Percentiles rank a stretch among this genome's conserved stretches.
These are phyloP conservation scores for Cryptococcus floricola DNA, from an alignment of 1,284 basidiomycete genomes.

Conservation along the genomic window DNA sequence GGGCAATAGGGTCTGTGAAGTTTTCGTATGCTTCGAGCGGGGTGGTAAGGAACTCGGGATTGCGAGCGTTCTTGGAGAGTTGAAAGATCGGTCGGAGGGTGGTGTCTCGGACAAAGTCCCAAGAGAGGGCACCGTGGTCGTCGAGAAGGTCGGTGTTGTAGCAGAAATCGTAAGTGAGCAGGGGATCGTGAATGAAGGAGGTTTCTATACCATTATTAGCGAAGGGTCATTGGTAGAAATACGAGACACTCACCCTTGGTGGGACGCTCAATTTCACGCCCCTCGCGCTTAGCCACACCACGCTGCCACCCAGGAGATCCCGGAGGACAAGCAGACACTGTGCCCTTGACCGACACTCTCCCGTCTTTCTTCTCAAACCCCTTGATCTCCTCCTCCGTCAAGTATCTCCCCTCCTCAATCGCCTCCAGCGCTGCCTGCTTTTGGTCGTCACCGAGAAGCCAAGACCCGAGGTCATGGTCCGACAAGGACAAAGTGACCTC, in stretches of 20 bases:
- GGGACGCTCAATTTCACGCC: conserved; percentile 1
- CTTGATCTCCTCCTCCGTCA: conserved; percentile 32
- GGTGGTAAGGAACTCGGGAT: conserved; percentile 42
- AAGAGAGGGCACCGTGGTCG: conserved; percentile 42
- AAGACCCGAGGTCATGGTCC: conserved; percentile 46
- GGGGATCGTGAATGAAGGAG: conserved; percentile 38
- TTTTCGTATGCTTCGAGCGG: conserved; percentile 46
- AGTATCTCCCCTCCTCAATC: conserved; percentile 22
- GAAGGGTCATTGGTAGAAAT: not conserved
- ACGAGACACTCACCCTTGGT: conserved; percentile 10
- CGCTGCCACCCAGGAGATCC: conserved; percentile 20
- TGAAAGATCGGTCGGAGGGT: conserved; percentile 46
- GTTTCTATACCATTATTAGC: conserved; percentile 17
- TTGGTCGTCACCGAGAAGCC: conserved; percentile 37
- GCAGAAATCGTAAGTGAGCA: conserved; percentile 36
- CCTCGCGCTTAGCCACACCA: conserved; percentile 11
- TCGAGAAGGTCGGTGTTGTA: conserved; percentile 31
- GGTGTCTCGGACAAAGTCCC: conserved; percentile 33
- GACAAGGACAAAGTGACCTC: conserved; percentile 37
- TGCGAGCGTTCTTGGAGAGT: conserved; percentile 40
- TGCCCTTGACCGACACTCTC: conserved; percentile 21
- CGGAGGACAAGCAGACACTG: conserved; percentile 26
- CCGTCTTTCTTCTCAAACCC: conserved; percentile 30
- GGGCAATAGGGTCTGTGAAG: conserved; percentile 17
- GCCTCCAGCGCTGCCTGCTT: conserved; percentile 26